Evolutionary conservation across 768 basidiomycete genomes (phyloP).

Genomic region (Auriscalpium orientale): DNA sequence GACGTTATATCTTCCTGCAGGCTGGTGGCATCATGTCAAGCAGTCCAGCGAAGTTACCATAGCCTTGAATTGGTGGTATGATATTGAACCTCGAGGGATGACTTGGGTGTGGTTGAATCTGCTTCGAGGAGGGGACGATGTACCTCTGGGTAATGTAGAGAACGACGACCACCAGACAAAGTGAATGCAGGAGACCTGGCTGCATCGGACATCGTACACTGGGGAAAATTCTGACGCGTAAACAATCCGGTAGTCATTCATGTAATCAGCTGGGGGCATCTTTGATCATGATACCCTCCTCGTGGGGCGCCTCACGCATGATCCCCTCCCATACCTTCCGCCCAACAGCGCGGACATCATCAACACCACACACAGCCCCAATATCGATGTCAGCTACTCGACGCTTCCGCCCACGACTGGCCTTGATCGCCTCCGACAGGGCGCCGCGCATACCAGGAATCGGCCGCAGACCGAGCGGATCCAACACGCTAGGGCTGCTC

Average conservation of each 20-base stretch:
- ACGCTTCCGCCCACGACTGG: conserved; percentile 9
- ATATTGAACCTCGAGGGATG: conserved; percentile 66
- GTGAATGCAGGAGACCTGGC: no score
- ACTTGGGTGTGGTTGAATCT: conserved; percentile 63
- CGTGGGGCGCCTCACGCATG: not conserved
- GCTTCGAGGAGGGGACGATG: conserved; percentile 31
- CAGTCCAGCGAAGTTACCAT: conserved; percentile 59
- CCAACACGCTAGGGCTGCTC: conserved; percentile 10
- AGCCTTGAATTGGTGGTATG: conserved; percentile 88
- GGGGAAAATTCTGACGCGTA: no score
- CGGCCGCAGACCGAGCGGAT: conserved; percentile 10
- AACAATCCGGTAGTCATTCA: no score
- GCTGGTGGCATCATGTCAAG: conserved; percentile 90
- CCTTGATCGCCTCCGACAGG: conserved; percentile 5
- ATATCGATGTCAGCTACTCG: conserved; percentile 10
- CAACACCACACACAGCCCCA: conserved; percentile 14
- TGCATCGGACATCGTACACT: no score
- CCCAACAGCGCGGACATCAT: conserved; percentile 12
- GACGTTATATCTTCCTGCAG: conserved; percentile 81
- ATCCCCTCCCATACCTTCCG: conserved; percentile 13
- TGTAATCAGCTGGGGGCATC: no score
- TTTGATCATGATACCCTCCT: no score
- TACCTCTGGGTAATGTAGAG: not conserved
- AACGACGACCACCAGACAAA: not conserved
- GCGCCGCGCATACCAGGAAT: conserved; percentile 11